These are phyloP conservation scores for Articulospora tetracladia DNA, from an alignment of 495 filamentous ascomycete genomes.

Conservation along the genomic window DNA sequence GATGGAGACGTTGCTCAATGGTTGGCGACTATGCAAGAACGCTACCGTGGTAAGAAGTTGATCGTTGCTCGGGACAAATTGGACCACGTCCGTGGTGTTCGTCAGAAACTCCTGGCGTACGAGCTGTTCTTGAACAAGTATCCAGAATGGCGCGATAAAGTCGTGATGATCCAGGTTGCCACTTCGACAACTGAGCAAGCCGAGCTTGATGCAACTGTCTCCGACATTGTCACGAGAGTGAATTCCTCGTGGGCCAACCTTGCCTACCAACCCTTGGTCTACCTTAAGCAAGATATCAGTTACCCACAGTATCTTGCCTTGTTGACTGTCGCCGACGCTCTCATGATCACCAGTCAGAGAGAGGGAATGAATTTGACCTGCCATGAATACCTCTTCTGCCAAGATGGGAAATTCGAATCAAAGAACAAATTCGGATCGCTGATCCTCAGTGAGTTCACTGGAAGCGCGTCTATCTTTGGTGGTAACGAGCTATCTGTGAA, in stretches of 20 bases:
- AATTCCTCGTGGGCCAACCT: slow-evolving; percentile 85
- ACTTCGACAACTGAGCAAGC: slow-evolving; percentile 82
- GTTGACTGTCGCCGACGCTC: slow-evolving; percentile 78
- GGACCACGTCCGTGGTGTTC: slow-evolving; percentile 82
- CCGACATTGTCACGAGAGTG: slow-evolving; percentile 88
- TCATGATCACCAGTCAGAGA: slow-evolving; percentile 89
- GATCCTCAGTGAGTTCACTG: slow-evolving; percentile 91
- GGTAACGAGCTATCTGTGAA: slow-evolving; percentile 78
- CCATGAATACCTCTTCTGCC: slow-evolving; percentile 89
- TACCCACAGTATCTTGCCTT: slow-evolving; percentile 88
- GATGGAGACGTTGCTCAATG: slow-evolving; percentile 70
- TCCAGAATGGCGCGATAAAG: slow-evolving; percentile 80
- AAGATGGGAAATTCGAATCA: slow-evolving; percentile 68
- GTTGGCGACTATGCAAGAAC: slow-evolving; percentile 72
- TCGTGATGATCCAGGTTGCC: slow-evolving; percentile 89
- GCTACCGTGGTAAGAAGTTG: slow-evolving; percentile 79
- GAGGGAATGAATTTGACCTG: slow-evolving; percentile 95
- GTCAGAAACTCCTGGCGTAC: slow-evolving; percentile 88
- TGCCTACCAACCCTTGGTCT: slow-evolving; percentile 87
- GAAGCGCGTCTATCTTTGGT: slow-evolving; percentile 79
- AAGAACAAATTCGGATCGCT: slow-evolving; percentile 80
- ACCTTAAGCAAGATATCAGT: slow-evolving; percentile 88
- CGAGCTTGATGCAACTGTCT: slow-evolving; percentile 80
- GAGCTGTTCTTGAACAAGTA: slow-evolving; percentile 92
- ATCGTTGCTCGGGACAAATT: slow-evolving; percentile 93